Conservation (phyloP, 202 grass and related monocot species). For the Zoysia matrella region DNA sequence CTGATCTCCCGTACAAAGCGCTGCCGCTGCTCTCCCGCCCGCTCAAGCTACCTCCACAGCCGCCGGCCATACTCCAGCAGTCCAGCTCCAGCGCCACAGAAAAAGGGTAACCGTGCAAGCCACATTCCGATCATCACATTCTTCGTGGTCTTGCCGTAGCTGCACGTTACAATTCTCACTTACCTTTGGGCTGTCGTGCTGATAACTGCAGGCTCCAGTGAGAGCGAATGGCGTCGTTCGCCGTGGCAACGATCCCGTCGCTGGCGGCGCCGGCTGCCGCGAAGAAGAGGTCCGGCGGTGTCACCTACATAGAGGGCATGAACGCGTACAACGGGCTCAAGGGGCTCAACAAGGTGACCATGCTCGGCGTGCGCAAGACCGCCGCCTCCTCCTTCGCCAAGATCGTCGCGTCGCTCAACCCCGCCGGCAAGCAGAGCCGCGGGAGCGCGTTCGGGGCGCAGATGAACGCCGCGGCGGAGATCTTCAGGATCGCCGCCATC, state of each 20-base stretch:
- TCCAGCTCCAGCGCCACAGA: constrained; percentile 3
- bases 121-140: not conserved
- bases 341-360: constrained; percentile 62
- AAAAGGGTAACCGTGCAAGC: not conserved
- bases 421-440: constrained; percentile 38
- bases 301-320: constrained; percentile 60
- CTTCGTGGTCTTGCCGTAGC: not conserved
- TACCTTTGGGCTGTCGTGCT: not conserved
- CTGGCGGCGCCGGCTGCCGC: constrained; percentile 22
- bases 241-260: constrained; percentile 56
- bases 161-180: not conserved
- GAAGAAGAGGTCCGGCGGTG: constrained; percentile 45
- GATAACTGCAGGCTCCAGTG: not conserved
- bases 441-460: constrained; percentile 45
- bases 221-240: constrained; percentile 55
- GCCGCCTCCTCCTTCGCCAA: constrained; percentile 65
- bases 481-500: constrained; percentile 78
- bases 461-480: constrained; percentile 76
- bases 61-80: constrained; percentile 34
- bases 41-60: constrained; percentile 30
- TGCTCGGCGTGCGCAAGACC: constrained; percentile 58
- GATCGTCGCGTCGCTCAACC: constrained; percentile 58
- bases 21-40: constrained; percentile 8
- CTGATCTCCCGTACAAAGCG: constrained; percentile 55
- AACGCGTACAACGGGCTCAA: constrained; percentile 72